Evolutionary conservation across 179 eudicot species (phyloP).

Genomic region (Silene noctiflora): DNA sequence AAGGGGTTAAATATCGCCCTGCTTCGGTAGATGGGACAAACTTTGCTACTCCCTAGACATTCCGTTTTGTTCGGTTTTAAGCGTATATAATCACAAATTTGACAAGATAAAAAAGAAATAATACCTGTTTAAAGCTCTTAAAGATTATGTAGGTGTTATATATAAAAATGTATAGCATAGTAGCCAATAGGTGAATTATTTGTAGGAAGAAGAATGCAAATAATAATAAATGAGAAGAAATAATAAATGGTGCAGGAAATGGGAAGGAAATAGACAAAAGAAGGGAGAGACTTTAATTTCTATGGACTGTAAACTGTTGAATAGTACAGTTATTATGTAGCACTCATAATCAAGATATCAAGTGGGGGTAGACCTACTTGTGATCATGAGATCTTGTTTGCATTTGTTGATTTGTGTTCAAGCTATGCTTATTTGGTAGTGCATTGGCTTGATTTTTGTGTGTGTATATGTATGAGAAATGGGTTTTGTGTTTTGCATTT

Average conservation of each 20-base stretch:
- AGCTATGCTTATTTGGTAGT: not conserved
- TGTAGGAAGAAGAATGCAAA: not conserved
- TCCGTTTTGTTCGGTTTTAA: too few species aligned
- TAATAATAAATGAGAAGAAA: not conserved
- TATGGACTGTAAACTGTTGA: not conserved
- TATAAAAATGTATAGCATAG: not conserved
- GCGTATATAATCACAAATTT: not conserved
- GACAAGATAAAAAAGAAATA: not conserved
- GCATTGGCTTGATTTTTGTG: not conserved
- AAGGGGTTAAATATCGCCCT: too few species aligned
- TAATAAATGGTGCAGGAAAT: constrained; percentile 8
- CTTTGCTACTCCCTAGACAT: too few species aligned
- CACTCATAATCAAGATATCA: too few species aligned
- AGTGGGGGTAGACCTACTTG: too few species aligned
- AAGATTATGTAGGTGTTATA: not conserved
- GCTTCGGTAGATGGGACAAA: too few species aligned
- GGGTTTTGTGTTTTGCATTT: too few species aligned
- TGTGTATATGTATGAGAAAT: too few species aligned
- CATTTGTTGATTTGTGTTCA: too few species aligned
- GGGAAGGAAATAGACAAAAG: constrained; percentile 3
- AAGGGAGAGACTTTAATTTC: not conserved
- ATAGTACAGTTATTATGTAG: not conserved
- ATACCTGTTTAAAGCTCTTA: not conserved
- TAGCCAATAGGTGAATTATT: constrained; percentile 5
- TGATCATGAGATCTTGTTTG: not conserved